These are phyloP conservation scores for Taiozyma sp. DNA, from an alignment of 1,139 yeast species.

Conservation along the genomic window DNA sequence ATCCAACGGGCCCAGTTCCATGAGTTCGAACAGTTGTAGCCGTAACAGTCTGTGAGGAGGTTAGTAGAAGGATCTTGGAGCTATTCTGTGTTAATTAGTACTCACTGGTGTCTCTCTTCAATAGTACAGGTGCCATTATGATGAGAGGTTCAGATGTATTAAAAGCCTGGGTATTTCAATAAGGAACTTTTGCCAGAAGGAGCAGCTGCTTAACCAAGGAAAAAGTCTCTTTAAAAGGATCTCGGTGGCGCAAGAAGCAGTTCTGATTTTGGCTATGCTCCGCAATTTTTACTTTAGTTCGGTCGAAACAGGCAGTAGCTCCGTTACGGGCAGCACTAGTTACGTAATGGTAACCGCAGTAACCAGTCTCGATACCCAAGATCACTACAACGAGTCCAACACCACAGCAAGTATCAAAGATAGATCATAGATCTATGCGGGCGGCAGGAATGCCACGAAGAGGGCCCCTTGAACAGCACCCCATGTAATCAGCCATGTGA, in stretches of 20 bases:
- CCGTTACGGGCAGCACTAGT: too few species aligned
- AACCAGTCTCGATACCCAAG: too few species aligned
- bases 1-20: slow-evolving; percentile 40
- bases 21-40: slow-evolving; percentile 10
- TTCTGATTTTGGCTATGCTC: not conserved
- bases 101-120: not conserved
- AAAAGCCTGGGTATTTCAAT: not conserved
- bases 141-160: not conserved
- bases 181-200: too few species aligned
- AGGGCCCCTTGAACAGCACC: slow-evolving; percentile 51
- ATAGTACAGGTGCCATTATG: not conserved
- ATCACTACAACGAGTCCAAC: too few species aligned
- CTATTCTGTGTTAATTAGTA: not conserved
- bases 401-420: too few species aligned
- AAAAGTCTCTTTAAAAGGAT: too few species aligned
- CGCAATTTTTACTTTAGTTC: not conserved
- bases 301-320: too few species aligned
- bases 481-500: slow-evolving; percentile 50
- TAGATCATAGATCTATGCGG: slow-evolving; percentile 37
- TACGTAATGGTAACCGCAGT: too few species aligned
- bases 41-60: slow-evolving; percentile 11
- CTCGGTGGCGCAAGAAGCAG: not conserved
- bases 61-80: not conserved
- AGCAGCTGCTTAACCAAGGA: not conserved
- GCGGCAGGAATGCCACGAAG: slow-evolving; percentile 68